Conservation (phyloP, 23 red algal genomes). For the Agarophyton chilense region DNA sequence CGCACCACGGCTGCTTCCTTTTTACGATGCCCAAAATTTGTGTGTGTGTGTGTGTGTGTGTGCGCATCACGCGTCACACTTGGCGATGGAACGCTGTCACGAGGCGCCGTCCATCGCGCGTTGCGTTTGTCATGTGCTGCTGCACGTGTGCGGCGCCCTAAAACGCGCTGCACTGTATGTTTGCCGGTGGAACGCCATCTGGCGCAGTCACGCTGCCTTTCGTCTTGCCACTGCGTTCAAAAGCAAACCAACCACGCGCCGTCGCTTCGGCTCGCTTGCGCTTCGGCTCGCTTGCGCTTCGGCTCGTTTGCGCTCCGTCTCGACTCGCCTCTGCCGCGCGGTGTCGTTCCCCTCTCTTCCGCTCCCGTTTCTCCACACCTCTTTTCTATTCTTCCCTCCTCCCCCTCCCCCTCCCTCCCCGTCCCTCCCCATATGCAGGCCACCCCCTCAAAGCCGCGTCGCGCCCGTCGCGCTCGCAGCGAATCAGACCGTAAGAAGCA, state of each 20-base stretch:
- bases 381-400: neutral
- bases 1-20: no score
- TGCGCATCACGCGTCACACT: neutral
- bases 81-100: neutral
- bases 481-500: constrained; percentile 68
- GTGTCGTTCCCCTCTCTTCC: neutral
- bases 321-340: no score
- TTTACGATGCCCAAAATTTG: no score
- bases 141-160: neutral
- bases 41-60: no score
- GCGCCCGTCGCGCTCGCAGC: constrained; percentile 18
- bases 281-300: no score
- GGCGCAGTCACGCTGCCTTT: neutral
- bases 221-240: no score
- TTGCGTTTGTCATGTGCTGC: neutral
- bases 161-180: neutral
- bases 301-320: no score
- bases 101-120: neutral
- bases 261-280: no score
- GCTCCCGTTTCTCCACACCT: neutral
- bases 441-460: neutral
- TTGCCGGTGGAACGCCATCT: constrained; percentile 10
- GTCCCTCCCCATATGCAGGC: neutral
- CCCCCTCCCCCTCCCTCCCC: neutral
- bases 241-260: neutral